Evolutionary conservation across 768 basidiomycete species (phyloP).

Genomic region (Pleurotus tuber-regium): DNA sequence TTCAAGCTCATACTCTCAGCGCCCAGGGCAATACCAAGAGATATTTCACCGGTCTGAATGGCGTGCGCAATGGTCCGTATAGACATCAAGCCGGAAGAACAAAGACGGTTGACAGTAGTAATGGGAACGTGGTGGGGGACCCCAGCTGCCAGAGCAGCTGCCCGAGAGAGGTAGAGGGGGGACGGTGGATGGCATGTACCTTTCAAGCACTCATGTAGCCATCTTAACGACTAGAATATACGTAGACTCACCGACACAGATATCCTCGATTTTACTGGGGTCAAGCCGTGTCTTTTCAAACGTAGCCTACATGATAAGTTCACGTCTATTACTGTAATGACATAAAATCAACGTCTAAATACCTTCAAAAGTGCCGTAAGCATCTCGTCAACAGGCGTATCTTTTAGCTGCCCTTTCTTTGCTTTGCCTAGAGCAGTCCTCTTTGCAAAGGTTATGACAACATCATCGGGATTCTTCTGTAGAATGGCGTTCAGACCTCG

Average conservation of each 20-base stretch:
- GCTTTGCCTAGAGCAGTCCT: slow-evolving; percentile 87
- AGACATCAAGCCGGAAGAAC: slow-evolving; percentile 94
- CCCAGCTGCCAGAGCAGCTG: slow-evolving; percentile 85
- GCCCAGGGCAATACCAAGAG: slow-evolving; percentile 83
- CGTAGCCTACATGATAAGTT: slow-evolving; percentile 46
- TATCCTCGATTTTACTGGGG: slow-evolving; percentile 74
- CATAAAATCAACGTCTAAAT: slow-evolving; percentile 10
- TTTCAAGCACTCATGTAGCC: slow-evolving; percentile 23
- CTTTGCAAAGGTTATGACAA: slow-evolving; percentile 87
- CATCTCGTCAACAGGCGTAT: slow-evolving; percentile 84
- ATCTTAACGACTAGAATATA: background rate
- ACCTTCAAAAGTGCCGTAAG: slow-evolving; percentile 82
- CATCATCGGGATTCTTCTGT: slow-evolving; percentile 75
- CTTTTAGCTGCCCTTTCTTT: slow-evolving; percentile 92
- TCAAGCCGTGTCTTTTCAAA: slow-evolving; percentile 65
- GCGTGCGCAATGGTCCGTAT: slow-evolving; percentile 86
- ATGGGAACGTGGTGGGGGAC: slow-evolving; percentile 87
- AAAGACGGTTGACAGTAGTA: slow-evolving; percentile 89
- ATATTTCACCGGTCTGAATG: slow-evolving; percentile 79
- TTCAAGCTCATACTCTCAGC: slow-evolving; percentile 83
- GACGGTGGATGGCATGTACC: slow-evolving; percentile 85
- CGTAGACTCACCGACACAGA: slow-evolving; percentile 67
- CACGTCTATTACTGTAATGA: background rate
- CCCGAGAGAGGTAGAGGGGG: slow-evolving; percentile 78
- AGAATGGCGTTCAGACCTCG: slow-evolving; percentile 54